These are phyloP conservation scores for Plasmopara muralis DNA, from an alignment of 352 stramenopile species.

Conservation along the genomic window DNA sequence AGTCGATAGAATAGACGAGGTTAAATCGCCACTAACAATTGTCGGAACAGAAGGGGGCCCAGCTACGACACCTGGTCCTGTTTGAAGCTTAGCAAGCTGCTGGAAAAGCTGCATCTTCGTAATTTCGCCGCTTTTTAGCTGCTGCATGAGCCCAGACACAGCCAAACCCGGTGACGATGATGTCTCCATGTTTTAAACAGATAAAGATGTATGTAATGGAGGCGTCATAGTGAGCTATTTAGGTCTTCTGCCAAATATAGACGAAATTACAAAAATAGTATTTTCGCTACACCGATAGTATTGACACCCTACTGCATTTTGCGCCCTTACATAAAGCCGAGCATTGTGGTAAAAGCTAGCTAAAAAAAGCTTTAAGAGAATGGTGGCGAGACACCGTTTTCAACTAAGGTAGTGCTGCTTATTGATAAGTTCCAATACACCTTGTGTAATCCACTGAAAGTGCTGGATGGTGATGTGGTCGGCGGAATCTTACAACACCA, in stretches of 20 bases:
- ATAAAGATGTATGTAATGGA: not conserved
- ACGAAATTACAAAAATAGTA: too few species aligned
- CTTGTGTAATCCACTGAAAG: too few species aligned
- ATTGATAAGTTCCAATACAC: too few species aligned
- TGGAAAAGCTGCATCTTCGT: slow-evolving; percentile 84
- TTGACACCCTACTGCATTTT: too few species aligned
- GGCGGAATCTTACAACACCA: too few species aligned
- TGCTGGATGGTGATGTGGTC: too few species aligned
- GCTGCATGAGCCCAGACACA: slow-evolving; percentile 72
- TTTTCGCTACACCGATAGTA: too few species aligned
- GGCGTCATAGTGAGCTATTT: slow-evolving; percentile 1
- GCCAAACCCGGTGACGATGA: slow-evolving; percentile 25
- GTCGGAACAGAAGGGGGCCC: slow-evolving; percentile 4
- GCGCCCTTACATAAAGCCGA: too few species aligned
- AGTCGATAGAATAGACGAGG: slow-evolving; percentile 1
- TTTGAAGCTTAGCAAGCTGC: slow-evolving; percentile 69
- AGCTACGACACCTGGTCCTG: slow-evolving; percentile 2
- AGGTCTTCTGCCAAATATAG: not conserved
- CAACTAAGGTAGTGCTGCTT: too few species aligned
- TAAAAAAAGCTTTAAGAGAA: too few species aligned
- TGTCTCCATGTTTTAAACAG: slow-evolving; percentile 29
- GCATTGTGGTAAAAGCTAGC: too few species aligned
- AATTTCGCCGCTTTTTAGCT: slow-evolving; percentile 80
- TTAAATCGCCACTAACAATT: slow-evolving; percentile 1
- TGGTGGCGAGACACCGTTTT: too few species aligned